These are phyloP conservation scores for Tylopilus felleus DNA, from an alignment of 768 basidiomycete species.

Conservation along the genomic window DNA sequence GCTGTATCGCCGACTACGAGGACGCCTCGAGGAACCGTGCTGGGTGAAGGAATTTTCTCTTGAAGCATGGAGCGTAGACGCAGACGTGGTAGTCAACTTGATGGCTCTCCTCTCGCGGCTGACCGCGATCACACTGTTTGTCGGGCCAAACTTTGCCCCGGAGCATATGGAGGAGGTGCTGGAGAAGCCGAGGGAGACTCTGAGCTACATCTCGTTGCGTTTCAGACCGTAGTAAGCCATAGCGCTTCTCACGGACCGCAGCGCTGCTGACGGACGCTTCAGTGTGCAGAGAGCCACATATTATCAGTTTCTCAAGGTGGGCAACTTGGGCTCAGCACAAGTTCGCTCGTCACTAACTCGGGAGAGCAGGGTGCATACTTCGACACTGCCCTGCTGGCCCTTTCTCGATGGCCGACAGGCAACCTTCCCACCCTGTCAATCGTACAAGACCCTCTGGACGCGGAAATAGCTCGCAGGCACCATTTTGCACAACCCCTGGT, in stretches of 20 bases:
- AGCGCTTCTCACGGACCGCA: background rate
- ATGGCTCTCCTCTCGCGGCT: slow-evolving; percentile 54
- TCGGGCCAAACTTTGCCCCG: slow-evolving; percentile 76
- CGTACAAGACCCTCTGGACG: slow-evolving; percentile 60
- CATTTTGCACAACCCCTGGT: slow-evolving; percentile 85
- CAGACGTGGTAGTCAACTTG: slow-evolving; percentile 71
- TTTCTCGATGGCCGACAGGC: slow-evolving; percentile 59
- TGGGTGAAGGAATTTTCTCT: slow-evolving; percentile 52
- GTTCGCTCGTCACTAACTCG: background rate
- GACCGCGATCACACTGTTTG: slow-evolving; percentile 51
- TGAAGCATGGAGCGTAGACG: slow-evolving; percentile 68
- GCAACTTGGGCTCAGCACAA: background rate
- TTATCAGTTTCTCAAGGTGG: slow-evolving; percentile 74
- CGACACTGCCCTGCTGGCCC: slow-evolving; percentile 60
- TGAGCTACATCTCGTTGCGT: slow-evolving; percentile 58
- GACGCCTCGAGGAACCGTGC: slow-evolving; percentile 26
- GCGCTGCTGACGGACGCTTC: background rate
- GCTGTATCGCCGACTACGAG: slow-evolving; percentile 55
- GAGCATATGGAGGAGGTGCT: slow-evolving; percentile 78
- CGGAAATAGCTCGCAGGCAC: slow-evolving; percentile 32
- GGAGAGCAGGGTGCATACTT: slow-evolving; percentile 73
- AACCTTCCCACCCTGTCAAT: slow-evolving; percentile 52
- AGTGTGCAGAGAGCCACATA: slow-evolving; percentile 73
- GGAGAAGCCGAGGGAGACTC: slow-evolving; percentile 39
- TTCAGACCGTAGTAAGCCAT: slow-evolving; percentile 79